Base-by-base conservation (phyloP, 164 flowering plant species). In the Nymphaea thermarum region DNA sequence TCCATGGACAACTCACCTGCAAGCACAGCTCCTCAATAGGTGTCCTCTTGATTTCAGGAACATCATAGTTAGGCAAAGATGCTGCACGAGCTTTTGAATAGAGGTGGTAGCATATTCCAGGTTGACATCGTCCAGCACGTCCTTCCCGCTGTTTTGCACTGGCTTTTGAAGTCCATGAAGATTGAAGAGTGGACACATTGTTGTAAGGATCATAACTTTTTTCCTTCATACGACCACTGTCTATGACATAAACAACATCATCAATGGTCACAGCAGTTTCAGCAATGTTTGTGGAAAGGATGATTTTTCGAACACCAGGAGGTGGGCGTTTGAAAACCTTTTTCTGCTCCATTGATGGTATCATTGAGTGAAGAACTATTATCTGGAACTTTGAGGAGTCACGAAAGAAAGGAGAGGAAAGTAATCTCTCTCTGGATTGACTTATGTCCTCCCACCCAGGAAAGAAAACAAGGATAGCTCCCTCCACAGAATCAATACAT, bases 361-460 rank as follows among this genome's bases (percentile, higher is more conserved):
- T 83, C 98, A 85, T 84, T 45, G 97, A 95, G 73, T 95, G 99
- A 71, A 95, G 93, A 73, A 93, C 69, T 53, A 90, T 66, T 66
- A 95, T 79, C 10, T 79, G 4, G 85, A 84, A 92, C 77, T 82
- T 90, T 1, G 89, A 81, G 62, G 80, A 12, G 76, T 86, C 86
- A 65, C 71, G 80, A 68, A 92, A 92, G 68, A 77, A 81, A 0
- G 87, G 81, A 43, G 83, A 77, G n/a, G 81, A 74, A 42, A 72
- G 73, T 55, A 95, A 77, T 68, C 65, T 80, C 65, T 82, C 88
- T 44, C 86, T 75, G 7, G 82, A 83, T 76, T 71, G 87, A 70
- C 84, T 89, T 72, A 95, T 95, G 70, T 86, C 99, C 71, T 90
- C 97, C 98, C 98, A 95, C 18, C 99, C 98, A 16, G 99, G 96